A percentile compares a stretch with the other conserved stretches of the same genome.
phyloP scores from a whole-genome alignment of 805 yeast genomes.

The Candida methanosorbosa region DNA sequence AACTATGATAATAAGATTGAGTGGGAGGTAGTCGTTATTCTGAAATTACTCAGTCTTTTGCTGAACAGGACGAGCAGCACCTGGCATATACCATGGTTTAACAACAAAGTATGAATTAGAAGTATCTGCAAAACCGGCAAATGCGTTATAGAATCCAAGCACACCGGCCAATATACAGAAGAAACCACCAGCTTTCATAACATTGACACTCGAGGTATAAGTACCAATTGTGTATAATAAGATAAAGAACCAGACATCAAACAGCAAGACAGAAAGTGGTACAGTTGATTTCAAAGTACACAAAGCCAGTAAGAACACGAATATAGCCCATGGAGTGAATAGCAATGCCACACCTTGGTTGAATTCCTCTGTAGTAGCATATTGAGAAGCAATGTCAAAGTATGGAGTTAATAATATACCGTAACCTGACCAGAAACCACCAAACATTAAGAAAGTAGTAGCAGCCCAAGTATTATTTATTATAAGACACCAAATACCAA shows the following conservation, averaged over 20 bases:
- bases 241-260: slow-evolving; percentile 37
- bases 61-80: slow-evolving; percentile 13
- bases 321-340: slow-evolving; percentile 44
- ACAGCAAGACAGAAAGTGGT: slow-evolving; percentile 29
- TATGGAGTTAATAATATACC: slow-evolving; percentile 36
- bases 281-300: slow-evolving; percentile 42
- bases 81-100: slow-evolving; percentile 42
- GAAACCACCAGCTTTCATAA: slow-evolving; percentile 39
- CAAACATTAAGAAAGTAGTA: slow-evolving; percentile 43
- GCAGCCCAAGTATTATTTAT: slow-evolving; percentile 50
- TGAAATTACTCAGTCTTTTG: not conserved
- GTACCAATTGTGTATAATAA: slow-evolving; percentile 35
- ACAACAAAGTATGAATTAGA: slow-evolving; percentile 51
- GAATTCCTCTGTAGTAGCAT: slow-evolving; percentile 26
- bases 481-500: slow-evolving; percentile 43
- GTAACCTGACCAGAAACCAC: slow-evolving; percentile 46
- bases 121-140: slow-evolving; percentile 37
- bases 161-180: slow-evolving; percentile 34
- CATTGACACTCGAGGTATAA: slow-evolving; percentile 25
- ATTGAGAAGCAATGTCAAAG: slow-evolving; percentile 33
- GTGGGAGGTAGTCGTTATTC: not conserved
- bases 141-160: slow-evolving; percentile 37
- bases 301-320: slow-evolving; percentile 35
- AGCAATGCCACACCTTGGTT: slow-evolving; percentile 38
- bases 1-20: not conserved